Percentiles rank a stretch among this genome's conserved stretches.
phyloP scores from a whole-genome alignment of 2,329 filamentous ascomycete genomes.

The Tolypocladium nubicola region DNA sequence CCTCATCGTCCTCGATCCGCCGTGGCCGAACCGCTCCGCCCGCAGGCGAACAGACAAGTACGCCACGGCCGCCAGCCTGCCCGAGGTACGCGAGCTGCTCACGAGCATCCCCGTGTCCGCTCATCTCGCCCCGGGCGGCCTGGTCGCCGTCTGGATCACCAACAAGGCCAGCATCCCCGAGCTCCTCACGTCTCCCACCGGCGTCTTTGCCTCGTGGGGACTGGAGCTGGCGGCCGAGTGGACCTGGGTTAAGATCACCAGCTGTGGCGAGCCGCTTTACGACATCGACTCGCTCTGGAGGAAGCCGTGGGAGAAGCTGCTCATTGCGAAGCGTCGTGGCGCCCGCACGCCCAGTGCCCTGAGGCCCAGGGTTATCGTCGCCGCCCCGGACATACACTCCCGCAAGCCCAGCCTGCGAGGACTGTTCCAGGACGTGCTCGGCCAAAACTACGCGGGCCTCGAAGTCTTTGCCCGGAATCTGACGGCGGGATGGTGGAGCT shows the following conservation, averaged over 20 bases:
- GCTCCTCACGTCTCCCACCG: constrained; percentile 37
- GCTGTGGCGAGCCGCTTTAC: constrained; percentile 52
- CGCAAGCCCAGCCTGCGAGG: constrained; percentile 62
- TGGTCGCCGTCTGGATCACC: constrained; percentile 69
- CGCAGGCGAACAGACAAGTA: constrained; percentile 45
- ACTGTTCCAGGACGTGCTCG: constrained; percentile 47
- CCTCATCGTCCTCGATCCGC: constrained; percentile 63
- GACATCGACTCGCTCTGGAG: constrained; percentile 51
- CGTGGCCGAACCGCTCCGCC: constrained; percentile 72
- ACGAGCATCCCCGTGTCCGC: constrained; percentile 43
- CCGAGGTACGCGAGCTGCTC: constrained; percentile 40
- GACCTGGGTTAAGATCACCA: constrained; percentile 69
- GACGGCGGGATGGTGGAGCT: constrained; percentile 67
- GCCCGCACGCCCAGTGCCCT: constrained; percentile 11
- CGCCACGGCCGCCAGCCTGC: constrained; percentile 31
- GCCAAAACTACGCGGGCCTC: constrained; percentile 43
- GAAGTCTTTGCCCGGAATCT: constrained; percentile 70
- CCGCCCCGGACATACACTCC: constrained; percentile 67
- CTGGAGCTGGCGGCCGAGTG: constrained; percentile 58
- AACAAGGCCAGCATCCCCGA: constrained; percentile 54
- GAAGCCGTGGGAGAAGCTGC: constrained; percentile 66
- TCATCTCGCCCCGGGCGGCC: constrained; percentile 39
- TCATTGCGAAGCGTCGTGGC: constrained; percentile 44
- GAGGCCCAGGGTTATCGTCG: constrained; percentile 47
- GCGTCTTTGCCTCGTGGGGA: constrained; percentile 57